phyloP scores from a whole-genome alignment of 2,329 filamentous ascomycete species.

The Emergomyces pasteurianus region DNA sequence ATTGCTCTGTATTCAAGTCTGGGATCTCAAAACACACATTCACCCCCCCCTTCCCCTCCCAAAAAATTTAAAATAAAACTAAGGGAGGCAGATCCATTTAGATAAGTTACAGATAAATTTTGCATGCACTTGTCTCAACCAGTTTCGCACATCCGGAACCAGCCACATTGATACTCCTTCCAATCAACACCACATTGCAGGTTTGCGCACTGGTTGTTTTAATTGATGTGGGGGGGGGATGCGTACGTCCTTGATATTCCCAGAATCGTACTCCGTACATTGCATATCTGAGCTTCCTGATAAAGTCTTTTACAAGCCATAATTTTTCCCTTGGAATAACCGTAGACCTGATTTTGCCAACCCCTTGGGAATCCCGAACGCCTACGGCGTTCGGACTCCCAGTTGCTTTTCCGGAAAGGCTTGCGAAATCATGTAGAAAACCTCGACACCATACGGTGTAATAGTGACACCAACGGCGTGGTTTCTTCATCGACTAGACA shows the following conservation, averaged over 20 bases:
- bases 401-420: background rate
- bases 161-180: background rate
- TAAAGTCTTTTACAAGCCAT: too few species aligned
- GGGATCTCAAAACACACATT: background rate
- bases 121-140: background rate
- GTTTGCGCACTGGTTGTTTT: background rate
- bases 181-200: background rate
- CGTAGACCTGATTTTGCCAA: background rate
- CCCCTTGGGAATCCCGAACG: background rate
- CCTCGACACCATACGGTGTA: too few species aligned
- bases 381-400: background rate
- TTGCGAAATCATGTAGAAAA: background rate
- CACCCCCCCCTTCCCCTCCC: too few species aligned
- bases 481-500: background rate
- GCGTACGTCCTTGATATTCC: background rate
- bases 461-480: background rate
- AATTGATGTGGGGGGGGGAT: background rate
- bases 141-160: background rate
- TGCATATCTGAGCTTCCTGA: too few species aligned
- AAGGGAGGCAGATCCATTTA: background rate
- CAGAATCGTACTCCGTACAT: background rate
- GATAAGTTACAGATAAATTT: background rate
- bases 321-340: background rate
- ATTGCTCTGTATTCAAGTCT: background rate
- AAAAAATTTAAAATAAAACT: background rate